Evolutionary conservation across 192 early-diverging fungal genomes (phyloP).

Genomic region (Lobosporangium transversale): DNA sequence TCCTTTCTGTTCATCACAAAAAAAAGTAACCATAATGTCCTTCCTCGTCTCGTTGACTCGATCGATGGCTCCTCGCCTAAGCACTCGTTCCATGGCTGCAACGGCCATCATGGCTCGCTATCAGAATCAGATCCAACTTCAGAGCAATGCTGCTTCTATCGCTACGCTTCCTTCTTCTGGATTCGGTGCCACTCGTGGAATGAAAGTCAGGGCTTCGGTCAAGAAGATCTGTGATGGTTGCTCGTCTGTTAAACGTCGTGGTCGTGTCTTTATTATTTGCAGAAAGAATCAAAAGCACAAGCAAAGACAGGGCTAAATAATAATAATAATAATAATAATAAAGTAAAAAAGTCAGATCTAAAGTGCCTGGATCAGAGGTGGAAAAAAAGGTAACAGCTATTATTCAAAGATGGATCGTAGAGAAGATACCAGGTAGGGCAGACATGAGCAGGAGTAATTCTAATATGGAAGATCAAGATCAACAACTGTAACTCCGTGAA

Average conservation of each 20-base stretch:
- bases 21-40: constrained; percentile 19
- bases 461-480: too few species aligned
- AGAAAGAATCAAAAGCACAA: constrained; percentile 94
- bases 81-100: constrained; percentile 7
- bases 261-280: constrained; percentile 89
- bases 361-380: not conserved
- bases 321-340: not conserved
- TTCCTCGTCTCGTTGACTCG: constrained; percentile 26
- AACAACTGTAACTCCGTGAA: too few species aligned
- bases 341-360: not conserved
- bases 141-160: constrained; percentile 13
- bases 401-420: too few species aligned
- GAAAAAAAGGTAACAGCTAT: not conserved
- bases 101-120: constrained; percentile 20
- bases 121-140: constrained; percentile 20
- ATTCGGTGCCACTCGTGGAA: constrained; percentile 65
- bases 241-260: constrained; percentile 85
- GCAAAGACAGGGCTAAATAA: constrained; percentile 89
- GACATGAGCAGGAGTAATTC: too few species aligned
- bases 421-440: too few species aligned
- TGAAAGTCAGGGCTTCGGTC: constrained; percentile 90
- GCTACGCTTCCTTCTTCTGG: constrained; percentile 13
- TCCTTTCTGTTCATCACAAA: not conserved
- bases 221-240: constrained; percentile 93
- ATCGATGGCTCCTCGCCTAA: constrained; percentile 29